Conservation (phyloP, 2,329 filamentous ascomycete species). For the Alternaria sp. region DNA sequence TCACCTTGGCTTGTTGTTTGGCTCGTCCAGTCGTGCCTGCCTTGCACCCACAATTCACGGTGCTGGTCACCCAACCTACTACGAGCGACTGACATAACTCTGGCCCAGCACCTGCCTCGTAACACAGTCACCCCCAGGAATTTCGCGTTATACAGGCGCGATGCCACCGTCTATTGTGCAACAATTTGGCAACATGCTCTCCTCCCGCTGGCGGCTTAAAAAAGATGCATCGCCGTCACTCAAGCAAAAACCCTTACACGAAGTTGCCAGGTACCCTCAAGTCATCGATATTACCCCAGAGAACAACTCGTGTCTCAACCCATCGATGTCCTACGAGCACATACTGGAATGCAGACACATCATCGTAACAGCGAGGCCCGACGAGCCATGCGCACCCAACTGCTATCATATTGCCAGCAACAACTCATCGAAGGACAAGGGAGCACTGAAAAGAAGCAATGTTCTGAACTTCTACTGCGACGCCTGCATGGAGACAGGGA, state of each 20-base stretch:
- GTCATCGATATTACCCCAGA: not conserved
- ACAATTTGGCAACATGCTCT: not conserved
- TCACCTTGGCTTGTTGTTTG: not conserved
- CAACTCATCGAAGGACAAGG: not conserved
- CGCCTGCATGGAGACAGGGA: conserved; percentile 16
- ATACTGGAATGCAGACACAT: conserved; percentile 18
- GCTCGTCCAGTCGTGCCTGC: not conserved
- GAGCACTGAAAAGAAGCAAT: not conserved
- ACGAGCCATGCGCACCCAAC: conserved; percentile 23
- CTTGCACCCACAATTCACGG: not conserved
- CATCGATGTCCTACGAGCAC: conserved; percentile 16
- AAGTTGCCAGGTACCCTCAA: conserved; percentile 16
- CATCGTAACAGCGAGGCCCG: conserved; percentile 1
- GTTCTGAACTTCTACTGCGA: conserved; percentile 19
- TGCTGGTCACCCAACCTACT: not conserved
- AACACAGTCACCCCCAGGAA: not conserved
- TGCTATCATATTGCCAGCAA: conserved; percentile 6
- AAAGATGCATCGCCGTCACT: not conserved
- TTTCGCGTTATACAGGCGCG: not conserved
- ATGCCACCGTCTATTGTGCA: not conserved
- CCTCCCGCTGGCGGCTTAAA: not conserved
- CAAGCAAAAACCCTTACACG: conserved; percentile 9
- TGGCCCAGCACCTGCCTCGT: no score
- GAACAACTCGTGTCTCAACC: conserved; percentile 3
- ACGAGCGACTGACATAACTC: not conserved